Conservation (phyloP, 1,139 yeast genomes). For the Wickerhamomyces sp. region DNA sequence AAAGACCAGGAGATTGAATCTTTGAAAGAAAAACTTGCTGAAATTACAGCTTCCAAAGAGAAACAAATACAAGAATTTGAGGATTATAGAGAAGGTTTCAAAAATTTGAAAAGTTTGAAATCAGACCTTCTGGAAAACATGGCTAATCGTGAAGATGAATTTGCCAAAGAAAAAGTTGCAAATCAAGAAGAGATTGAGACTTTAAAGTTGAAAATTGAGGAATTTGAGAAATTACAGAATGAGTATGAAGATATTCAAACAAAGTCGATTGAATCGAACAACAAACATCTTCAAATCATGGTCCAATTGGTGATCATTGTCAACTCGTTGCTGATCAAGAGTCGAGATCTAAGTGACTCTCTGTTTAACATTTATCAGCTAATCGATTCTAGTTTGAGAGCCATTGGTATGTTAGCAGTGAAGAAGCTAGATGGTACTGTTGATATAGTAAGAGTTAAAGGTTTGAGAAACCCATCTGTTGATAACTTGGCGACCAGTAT, state of each 20-base stretch:
- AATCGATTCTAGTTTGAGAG: conserved; percentile 42
- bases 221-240: conserved; percentile 39
- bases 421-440: conserved; percentile 34
- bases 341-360: conserved; percentile 25
- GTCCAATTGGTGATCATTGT: conserved; percentile 25
- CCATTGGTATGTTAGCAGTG: conserved; percentile 68
- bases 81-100: conserved; percentile 19
- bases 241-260: conserved; percentile 26
- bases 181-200: conserved; percentile 46
- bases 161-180: conserved; percentile 45
- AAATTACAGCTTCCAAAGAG: conserved; percentile 6
- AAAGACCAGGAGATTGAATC: too few species aligned
- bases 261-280: conserved; percentile 12
- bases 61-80: conserved; percentile 12
- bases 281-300: conserved; percentile 13
- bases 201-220: conserved; percentile 41
- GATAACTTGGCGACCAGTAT: conserved; percentile 14
- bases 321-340: conserved; percentile 24
- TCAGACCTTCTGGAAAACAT: conserved; percentile 61
- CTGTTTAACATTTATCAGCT: conserved; percentile 27
- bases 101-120: conserved; percentile 38
- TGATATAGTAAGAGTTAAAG: conserved; percentile 64
- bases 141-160: conserved; percentile 58
- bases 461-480: conserved; percentile 43
- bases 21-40: conserved; percentile 3